A percentile compares a stretch with the other conserved stretches of the same genome.
phyloP scores from a whole-genome alignment of 495 filamentous ascomycete genomes.

The Aspergillus diversus region DNA sequence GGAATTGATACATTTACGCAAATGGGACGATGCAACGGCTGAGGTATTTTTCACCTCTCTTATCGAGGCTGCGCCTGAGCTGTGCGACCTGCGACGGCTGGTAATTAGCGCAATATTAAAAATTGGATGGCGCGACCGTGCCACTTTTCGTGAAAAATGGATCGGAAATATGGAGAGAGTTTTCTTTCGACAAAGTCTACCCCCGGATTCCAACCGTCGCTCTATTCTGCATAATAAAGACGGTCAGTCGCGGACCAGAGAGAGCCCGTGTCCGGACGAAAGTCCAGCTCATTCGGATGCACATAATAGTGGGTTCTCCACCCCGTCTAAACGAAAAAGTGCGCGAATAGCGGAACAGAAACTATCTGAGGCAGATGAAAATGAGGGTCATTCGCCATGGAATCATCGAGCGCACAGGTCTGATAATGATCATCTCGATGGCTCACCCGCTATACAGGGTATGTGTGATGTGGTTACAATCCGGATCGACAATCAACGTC shows the following conservation, averaged over 20 bases:
- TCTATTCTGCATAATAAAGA: slow-evolving; percentile 19
- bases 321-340: slow-evolving; percentile 46
- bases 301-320: slow-evolving; percentile 23
- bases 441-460: slow-evolving; percentile 62
- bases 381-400: slow-evolving; percentile 4
- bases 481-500: slow-evolving; percentile 80
- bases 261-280: slow-evolving; percentile 1
- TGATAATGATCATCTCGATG: slow-evolving; percentile 25
- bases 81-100: slow-evolving; percentile 67
- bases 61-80: slow-evolving; percentile 62
- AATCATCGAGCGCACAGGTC: slow-evolving; percentile 1
- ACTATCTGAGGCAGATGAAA: slow-evolving; percentile 26
- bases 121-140: slow-evolving; percentile 78
- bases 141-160: slow-evolving; percentile 73
- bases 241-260: slow-evolving; percentile 8
- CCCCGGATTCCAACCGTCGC: slow-evolving; percentile 50
- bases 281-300: slow-evolving; percentile 12
- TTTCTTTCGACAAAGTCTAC: slow-evolving; percentile 60
- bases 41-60: slow-evolving; percentile 78
- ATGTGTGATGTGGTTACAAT: slow-evolving; percentile 81
- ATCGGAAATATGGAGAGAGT: slow-evolving; percentile 62
- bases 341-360: slow-evolving; percentile 41
- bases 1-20: slow-evolving; percentile 73
- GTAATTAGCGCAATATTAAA: slow-evolving; percentile 72
- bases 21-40: slow-evolving; percentile 66